Base-by-base conservation (phyloP, 2,329 filamentous ascomycete genomes). In the Pseudocercospora vitis region DNA sequence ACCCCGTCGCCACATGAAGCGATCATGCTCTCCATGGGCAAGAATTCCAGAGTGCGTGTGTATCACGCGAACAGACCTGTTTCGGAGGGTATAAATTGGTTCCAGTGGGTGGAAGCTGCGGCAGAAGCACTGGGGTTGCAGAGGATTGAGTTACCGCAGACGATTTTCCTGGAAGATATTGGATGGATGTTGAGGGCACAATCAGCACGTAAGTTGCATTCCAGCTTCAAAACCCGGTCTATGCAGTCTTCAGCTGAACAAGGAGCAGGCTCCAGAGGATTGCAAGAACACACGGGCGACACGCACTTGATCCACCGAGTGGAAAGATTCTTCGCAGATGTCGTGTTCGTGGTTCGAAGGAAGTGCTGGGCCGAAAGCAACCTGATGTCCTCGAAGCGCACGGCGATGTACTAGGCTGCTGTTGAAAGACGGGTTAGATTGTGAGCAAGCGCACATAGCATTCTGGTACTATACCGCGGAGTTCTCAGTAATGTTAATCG, bases 381-480 rank as follows among this genome's bases (percentile, higher is more conserved):
- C 26, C 37, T 42, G 3, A 26, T 42, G 37, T 42, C 21, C 21
- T 42, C 18, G 86, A 42, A 42, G 37, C 37, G 37, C 37, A 23
- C 37, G 18, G 37, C 37, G 21, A 42, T 42, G 24, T 42, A 21
- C 14, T 26, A 42, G 37, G 37, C 37, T 42, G 37, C 24, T 12
- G n/a, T 26, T 23, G 8, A 7, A 11, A 29, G 8, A 42, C n/a
- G 21, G 8, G 37, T 42, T 42, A 42, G 37, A 42, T 42, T 24
- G 21, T 26, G 37, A 42, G 37, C 37, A n/a, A n/a, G 37, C 37
- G 19, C 24, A 24, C 9, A 42, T 24, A 11, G 37, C 37, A 42
- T 42, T 42, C 6, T 42, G 37, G 12, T 42, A 42, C 37, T 42
- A 42, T 42, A 42, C 37, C 37, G 37, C n/a, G 24, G 16, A 42